Evolutionary conservation across 108 stramenopile genomes (phyloP), one percentile per base, ranked within the genome.

Genomic region (Hondaea fermentalgiana): DNA sequence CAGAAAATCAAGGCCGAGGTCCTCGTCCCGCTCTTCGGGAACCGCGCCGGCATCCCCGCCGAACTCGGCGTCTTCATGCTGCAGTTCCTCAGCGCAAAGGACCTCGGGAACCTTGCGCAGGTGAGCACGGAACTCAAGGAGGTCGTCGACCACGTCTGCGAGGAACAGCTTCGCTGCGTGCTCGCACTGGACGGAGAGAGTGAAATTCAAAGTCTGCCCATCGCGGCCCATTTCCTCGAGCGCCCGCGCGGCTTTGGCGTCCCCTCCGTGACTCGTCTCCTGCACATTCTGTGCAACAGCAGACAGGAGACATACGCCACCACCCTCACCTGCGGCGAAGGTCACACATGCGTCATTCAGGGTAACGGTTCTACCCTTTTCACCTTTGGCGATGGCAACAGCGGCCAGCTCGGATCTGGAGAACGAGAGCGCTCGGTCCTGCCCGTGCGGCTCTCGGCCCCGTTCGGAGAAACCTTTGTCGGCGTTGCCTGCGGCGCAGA

Each of bases 281-380:
- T 83, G 76, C 76, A 83, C 76, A 4, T 83, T 2, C 25, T 83
- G 17, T 53, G 51, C 76, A 47, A 83, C 51, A 53, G 76, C 28
- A 43, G 76, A 10, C 76, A 83, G 4, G 49, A 83, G 51, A 83
- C 76, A 43, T 83, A 53, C 51, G 49, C 49, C 49, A 53, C 76
- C 16, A 83, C 76, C 10, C 28, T 83, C 23, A 53, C 76, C 76
- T 53, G 45, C 49, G 76, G 76, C n/a, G 76, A 83, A 23, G 23
- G 76, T 45, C 76, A 83, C 76, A 83, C 76, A 12, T 83, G 76
- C 76, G 76, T 83, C 17, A 6, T 83, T 6, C 76, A 83, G 28
- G 49, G n/a, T 12, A 83, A 53, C 49, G 76, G 51, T 6, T 6
- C 49, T 45, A 53, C 49, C 6, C 49, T 83, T 12, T 83, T 25